Conservation (phyloP, 805 yeast genomes). For the Candida incommunis region DNA sequence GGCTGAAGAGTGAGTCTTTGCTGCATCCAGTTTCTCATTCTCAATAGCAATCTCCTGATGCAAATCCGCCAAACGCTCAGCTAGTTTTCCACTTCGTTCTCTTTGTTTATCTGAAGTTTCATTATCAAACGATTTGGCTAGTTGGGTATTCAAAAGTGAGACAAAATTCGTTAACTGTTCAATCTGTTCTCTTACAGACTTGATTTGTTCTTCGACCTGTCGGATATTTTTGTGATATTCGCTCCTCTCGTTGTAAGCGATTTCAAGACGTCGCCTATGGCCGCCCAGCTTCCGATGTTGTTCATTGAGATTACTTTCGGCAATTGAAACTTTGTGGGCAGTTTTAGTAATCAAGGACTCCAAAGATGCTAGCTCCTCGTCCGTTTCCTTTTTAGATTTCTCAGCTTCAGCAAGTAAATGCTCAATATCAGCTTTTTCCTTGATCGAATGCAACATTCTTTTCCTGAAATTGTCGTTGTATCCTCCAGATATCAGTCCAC, state of each 20-base stretch:
- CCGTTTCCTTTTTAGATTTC: not conserved
- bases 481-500: constrained; percentile 84
- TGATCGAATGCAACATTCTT: not conserved
- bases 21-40: not conserved
- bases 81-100: not conserved
- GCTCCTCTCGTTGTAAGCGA: not conserved
- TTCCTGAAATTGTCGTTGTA: constrained; percentile 35
- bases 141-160: not conserved
- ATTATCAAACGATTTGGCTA: not conserved
- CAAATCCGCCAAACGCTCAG: not conserved
- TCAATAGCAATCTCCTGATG: not conserved
- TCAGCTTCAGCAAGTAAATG: not conserved
- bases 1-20: not conserved
- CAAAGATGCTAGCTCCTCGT: not conserved
- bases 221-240: not conserved
- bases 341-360: not conserved
- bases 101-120: not conserved
- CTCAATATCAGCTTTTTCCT: not conserved
- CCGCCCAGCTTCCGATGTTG: not conserved
- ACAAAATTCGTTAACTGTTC: not conserved
- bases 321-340: not conserved
- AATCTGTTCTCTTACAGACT: not conserved
- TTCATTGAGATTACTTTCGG: not conserved
- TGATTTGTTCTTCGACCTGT: not conserved
- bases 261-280: not conserved